Base-by-base conservation (phyloP, 2,329 filamentous ascomycete genomes). In the Geoglossum cookeanum region DNA sequence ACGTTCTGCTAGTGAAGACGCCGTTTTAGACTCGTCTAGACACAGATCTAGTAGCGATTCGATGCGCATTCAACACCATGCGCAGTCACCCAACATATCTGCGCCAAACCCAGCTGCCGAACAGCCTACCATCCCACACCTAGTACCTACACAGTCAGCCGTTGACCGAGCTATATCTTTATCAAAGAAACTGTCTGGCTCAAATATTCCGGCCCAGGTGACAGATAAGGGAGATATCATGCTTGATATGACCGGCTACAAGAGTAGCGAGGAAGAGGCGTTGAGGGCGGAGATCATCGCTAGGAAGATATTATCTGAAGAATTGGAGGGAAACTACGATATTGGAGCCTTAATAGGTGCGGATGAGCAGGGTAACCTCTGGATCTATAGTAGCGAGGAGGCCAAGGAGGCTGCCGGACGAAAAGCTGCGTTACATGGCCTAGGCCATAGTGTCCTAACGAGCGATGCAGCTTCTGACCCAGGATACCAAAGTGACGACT, bases 331-430 rank as follows among this genome's bases (percentile, higher is more conserved):
- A 27, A 89, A 91, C 66, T 96, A 96, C 68, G 92, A 98, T 67
- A 94, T 98, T 64, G 92, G 92, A 4, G 85, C 91, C 1, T 76
- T 98, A 33, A 95, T 98, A 64, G 92, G 90, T 11, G 91, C 92
- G 49, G 92, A 98, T 66, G 89, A 94, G 65, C 82, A 92, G 59
- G 92, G 92, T 5, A 98, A 98, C 65, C 76, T 98, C n/a, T 97
- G 92, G 91, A 97, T 98, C 62, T 98, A 98, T 72, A 92, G 89
- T 71, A 97, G 90, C 64, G 90, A 97, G 68, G 90, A 95, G 66
- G 89, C 92, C 29, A 97, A 96, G 66, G 85, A 92, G 64, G 85
- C 86, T 5, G 91, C 91, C 35, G 84, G 84, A 72, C 83, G 84
- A 42, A 48, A 55, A 32, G 73, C 75, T 55, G 70, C 75, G 2